Base-by-base conservation (phyloP, 345 rosid genomes). In the Hibiscus syriacus region DNA sequence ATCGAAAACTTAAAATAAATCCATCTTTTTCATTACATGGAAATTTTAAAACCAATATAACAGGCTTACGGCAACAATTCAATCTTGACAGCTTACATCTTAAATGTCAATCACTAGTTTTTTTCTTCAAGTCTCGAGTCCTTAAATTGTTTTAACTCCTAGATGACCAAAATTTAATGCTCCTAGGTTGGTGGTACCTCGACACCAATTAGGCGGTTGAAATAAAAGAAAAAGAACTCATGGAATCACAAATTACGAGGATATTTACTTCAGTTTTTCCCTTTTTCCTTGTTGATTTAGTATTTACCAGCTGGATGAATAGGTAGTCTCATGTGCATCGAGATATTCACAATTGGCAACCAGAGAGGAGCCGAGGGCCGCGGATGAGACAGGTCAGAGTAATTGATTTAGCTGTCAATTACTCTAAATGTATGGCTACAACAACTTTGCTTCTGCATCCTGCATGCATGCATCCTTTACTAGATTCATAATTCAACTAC, bases 221-320 rank as follows among this genome's bases (percentile, higher is more conserved):
- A 53, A 29, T 4, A 53, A 22, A 52, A 52, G 9, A 7, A 19
- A 19, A 49, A 49, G 2, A n/a, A n/a, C n/a, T n/a, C n/a, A n/a
- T n/a, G n/a, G n/a, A n/a, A 46, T 46, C 26, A 3, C 55, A 50
- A 53, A 53, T 23, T 23, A 22, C n/a, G 23, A 53, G 16, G 23
- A 20, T 22, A 53, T 53, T 23, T 53, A 53, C 29, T 23, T 3
- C 27, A 34, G n/a, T n/a, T n/a, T n/a, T n/a, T n/a, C n/a, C n/a
- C 13, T 6, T 22, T 2, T 2, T 62, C 0, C 56, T 25, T 25
- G 14, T 25, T 54, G 6, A 1, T 54, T 11, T 4, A 23, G n/a
- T 10, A 9, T 64, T 45, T 16, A 64, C 67, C n/a, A 45, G 67
- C 54, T 64, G 67, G 67, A 64, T 7, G 53, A 45, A 53, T 45